Evolutionary conservation across 768 basidiomycete species (phyloP).

Genomic region (Boletus coccyginus): DNA sequence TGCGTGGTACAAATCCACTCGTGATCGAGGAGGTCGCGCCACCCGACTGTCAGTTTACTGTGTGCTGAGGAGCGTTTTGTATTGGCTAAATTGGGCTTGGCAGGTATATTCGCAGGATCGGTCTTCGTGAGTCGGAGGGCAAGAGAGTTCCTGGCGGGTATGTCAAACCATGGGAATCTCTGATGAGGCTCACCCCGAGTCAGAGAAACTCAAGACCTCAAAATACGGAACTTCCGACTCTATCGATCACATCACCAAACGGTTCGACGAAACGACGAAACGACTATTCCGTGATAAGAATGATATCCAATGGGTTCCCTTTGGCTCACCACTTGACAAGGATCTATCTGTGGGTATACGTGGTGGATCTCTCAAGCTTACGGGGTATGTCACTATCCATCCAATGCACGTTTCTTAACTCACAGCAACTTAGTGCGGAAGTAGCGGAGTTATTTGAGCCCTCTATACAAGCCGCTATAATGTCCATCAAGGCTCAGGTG

Average conservation of each 20-base stretch:
- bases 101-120: slow-evolving; percentile 78
- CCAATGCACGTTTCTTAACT: background rate
- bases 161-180: background rate
- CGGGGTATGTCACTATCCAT: slow-evolving; percentile 48
- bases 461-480: slow-evolving; percentile 69
- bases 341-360: slow-evolving; percentile 68
- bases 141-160: slow-evolving; percentile 69
- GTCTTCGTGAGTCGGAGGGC: slow-evolving; percentile 79
- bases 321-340: slow-evolving; percentile 78
- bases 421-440: slow-evolving; percentile 31
- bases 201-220: slow-evolving; percentile 71
- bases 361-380: slow-evolving; percentile 66
- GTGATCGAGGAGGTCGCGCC: slow-evolving; percentile 83
- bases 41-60: slow-evolving; percentile 60
- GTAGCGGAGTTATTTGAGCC: slow-evolving; percentile 78
- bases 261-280: slow-evolving; percentile 83
- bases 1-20: slow-evolving; percentile 64
- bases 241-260: slow-evolving; percentile 75
- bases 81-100: slow-evolving; percentile 7
- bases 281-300: slow-evolving; percentile 68
- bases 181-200: slow-evolving; percentile 5
- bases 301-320: slow-evolving; percentile 68
- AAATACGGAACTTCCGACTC: slow-evolving; percentile 70
- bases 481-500: slow-evolving; percentile 69
- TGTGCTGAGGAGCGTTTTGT: background rate